Conservation (phyloP, 495 filamentous ascomycete genomes). For the Antarctomyces pellizariae region DNA sequence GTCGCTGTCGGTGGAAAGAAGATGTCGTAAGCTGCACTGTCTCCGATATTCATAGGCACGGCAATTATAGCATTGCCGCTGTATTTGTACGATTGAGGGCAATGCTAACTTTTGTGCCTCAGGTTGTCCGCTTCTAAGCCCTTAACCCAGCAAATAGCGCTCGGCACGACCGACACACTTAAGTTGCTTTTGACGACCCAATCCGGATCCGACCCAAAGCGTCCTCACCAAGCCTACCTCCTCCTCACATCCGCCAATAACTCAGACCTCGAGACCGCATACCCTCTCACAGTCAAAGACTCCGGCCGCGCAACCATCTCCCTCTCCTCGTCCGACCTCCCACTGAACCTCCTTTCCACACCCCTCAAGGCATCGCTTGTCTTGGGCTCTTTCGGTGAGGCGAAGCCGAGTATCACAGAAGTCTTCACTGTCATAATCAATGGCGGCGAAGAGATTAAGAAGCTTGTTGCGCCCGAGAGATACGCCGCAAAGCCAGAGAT, state of each 20-base stretch:
- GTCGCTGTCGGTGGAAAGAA: no score
- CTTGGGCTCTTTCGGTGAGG: constrained; percentile 66
- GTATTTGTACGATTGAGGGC: neutral
- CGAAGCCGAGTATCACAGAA: constrained; percentile 35
- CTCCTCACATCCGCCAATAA: constrained; percentile 49
- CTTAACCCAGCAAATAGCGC: constrained; percentile 35
- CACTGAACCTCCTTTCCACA: constrained; percentile 48
- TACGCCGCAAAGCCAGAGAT: constrained; percentile 72
- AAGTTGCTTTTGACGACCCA: constrained; percentile 63
- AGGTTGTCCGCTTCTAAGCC: constrained; percentile 42
- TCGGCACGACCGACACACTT: constrained; percentile 48
- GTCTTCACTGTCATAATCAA: constrained; percentile 44
- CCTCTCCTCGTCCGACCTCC: constrained; percentile 77
- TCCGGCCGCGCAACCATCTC: constrained; percentile 28
- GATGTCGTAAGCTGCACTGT: no score
- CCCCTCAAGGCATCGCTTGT: constrained; percentile 57
- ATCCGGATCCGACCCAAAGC: constrained; percentile 52
- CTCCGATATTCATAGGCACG: no score
- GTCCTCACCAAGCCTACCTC: constrained; percentile 85
- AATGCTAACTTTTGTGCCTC: no score
- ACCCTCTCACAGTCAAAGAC: constrained; percentile 65
- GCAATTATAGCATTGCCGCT: no score
- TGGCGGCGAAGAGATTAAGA: constrained; percentile 18
- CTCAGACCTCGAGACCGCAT: constrained; percentile 70
- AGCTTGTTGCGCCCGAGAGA: constrained; percentile 40